Evolutionary conservation across 306 rosid genomes (phyloP).

Genomic region (Quillaja saponaria): DNA sequence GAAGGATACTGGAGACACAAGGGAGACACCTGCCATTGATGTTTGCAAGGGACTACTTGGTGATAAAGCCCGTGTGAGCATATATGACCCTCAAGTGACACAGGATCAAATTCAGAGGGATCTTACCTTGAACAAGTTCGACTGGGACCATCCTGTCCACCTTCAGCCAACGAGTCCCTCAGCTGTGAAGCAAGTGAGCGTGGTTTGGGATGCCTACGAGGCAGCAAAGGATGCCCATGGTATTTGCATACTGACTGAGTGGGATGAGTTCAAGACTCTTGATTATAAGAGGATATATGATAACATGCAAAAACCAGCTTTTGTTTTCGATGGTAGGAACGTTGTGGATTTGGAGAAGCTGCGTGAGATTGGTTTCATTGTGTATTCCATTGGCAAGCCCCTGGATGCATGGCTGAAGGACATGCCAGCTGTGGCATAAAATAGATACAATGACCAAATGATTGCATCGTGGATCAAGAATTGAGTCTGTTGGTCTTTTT

Average conservation of each 20-base stretch:
- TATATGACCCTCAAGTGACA: slow-evolving; percentile 78
- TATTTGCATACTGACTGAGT: slow-evolving; percentile 82
- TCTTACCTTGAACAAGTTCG: slow-evolving; percentile 74
- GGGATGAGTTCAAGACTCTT: slow-evolving; percentile 92
- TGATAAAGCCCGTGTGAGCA: slow-evolving; percentile 77
- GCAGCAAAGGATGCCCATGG: slow-evolving; percentile 87
- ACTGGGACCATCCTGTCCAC: slow-evolving; percentile 95
- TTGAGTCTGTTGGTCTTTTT: slow-evolving; percentile 40
- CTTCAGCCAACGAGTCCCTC: slow-evolving; percentile 78
- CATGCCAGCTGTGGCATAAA: slow-evolving; percentile 86
- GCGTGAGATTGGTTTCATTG: slow-evolving; percentile 90
- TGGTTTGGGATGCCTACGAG: slow-evolving; percentile 81
- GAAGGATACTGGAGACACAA: slow-evolving; percentile 92
- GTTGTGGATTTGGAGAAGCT: slow-evolving; percentile 51
- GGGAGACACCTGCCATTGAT: slow-evolving; percentile 92
- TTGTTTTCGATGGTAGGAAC: slow-evolving; percentile 83
- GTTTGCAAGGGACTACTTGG: slow-evolving; percentile 88
- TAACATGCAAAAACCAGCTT: slow-evolving; percentile 88
- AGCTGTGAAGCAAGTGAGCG: slow-evolving; percentile 76
- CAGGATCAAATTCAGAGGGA: slow-evolving; percentile 94
- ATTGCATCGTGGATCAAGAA: slow-evolving; percentile 25
- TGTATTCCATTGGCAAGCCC: slow-evolving; percentile 88
- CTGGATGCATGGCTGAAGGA: slow-evolving; percentile 89
- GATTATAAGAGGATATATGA: slow-evolving; percentile 77
- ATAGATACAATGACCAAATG: slow-evolving; percentile 32